These are phyloP conservation scores for Pythium periplocum DNA, from an alignment of 352 stramenopile species.

Conservation along the genomic window DNA sequence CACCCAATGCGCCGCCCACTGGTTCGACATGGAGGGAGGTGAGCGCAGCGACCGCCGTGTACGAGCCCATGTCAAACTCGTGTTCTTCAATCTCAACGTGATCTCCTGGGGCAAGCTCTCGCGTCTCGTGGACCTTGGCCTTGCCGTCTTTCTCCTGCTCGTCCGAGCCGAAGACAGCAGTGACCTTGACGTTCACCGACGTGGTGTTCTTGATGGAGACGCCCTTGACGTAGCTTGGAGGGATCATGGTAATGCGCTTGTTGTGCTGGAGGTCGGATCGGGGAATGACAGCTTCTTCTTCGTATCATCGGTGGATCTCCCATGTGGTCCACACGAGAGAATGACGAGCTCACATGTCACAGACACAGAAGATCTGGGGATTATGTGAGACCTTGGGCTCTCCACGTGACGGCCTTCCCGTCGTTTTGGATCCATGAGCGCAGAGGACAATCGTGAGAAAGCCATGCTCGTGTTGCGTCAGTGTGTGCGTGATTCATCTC, in stretches of 20 bases:
- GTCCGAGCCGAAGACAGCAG: slow-evolving; percentile 61
- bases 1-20: slow-evolving; percentile 5
- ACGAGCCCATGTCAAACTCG: slow-evolving; percentile 78
- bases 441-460: too few species aligned
- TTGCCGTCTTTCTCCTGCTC: slow-evolving; percentile 62
- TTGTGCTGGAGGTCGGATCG: background rate
- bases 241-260: slow-evolving; percentile 26
- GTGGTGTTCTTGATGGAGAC: slow-evolving; percentile 71
- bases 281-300: slow-evolving; percentile 2
- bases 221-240: slow-evolving; percentile 67
- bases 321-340: slow-evolving; percentile 17
- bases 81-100: slow-evolving; percentile 44
- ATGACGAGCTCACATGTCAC: background rate
- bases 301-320: slow-evolving; percentile 1
- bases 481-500: too few species aligned
- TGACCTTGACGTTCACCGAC: slow-evolving; percentile 47
- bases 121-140: slow-evolving; percentile 53
- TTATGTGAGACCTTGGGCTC: too few species aligned
- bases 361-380: too few species aligned
- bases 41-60: slow-evolving; percentile 57
- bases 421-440: too few species aligned
- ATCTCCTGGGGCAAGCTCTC: slow-evolving; percentile 35
- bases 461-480: too few species aligned
- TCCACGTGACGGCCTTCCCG: too few species aligned
- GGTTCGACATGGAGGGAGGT: slow-evolving; percentile 53